Base-by-base conservation (phyloP, 2,329 filamentous ascomycete species). In the Sporothrix brasiliensis region DNA sequence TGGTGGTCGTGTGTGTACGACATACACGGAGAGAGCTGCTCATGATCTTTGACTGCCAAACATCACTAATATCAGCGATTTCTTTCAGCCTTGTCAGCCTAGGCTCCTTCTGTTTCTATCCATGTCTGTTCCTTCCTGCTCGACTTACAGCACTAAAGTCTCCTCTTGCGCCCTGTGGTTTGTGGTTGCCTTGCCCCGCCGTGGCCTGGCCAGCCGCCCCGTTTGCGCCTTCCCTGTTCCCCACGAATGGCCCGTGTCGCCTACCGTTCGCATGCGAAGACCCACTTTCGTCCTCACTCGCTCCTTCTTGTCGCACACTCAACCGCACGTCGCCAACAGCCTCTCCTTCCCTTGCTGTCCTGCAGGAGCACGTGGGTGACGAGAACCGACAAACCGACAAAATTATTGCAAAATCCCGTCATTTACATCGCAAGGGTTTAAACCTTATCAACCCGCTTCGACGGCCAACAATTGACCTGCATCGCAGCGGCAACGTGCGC, bases 71-170 rank as follows among this genome's bases (percentile, higher is more conserved):
- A 34, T 30, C 7, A 10, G 11, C 3, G 41, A 44, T 44, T 44
- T 44, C n/a, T 63, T 61, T 65, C 68, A 63, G 58, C 68, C 68
- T 52, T 69, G 58, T 54, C 58, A 56, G 60, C 68, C 60, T 27
- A 63, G 58, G 58, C 58, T 19, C 52, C 39, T 61, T 16, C 56
- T 19, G 2, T 2, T 27, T 54, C 14, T 50, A 3, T 24, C 30
- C n/a, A n/a, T 21, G 3, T 13, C 9, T 52, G 30, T 44, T 24
- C 21, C 5, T 53, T 34, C 24, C 50, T 30, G 41, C 60, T 10
- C 61, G 6, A 34, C 16, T 4, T 16, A 16, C 44, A 16, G 44
- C 44, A 16, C 14, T n/a, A 34, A 41, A 21, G 34, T 61, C 49
- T 65, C 24, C 30, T 30, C 56, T 34, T 50, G 39, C 49, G 39